Base-by-base conservation (phyloP, 225 moss, liverwort and hornwort genomes). In the Asterella californica region DNA sequence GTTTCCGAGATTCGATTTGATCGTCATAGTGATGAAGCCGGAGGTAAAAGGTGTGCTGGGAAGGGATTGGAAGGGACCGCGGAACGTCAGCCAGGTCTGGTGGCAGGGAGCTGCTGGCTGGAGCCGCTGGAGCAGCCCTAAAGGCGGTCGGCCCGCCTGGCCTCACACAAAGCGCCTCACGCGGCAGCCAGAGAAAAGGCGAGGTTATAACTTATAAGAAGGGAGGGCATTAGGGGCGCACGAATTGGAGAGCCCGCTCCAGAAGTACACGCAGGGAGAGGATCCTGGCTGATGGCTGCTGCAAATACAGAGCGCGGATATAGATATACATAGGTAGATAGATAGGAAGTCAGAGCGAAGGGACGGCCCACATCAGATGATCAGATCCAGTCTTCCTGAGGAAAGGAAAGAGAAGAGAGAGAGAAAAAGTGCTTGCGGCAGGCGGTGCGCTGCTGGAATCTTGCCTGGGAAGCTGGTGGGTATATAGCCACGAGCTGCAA, bases 401-500 rank as follows among this genome's bases (percentile, higher is more conserved):
- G 34, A 42, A 21, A 37, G 36, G 17, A 68, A 19, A 19, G 21
- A 10, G 22, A 70, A 22, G 37, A 5, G 14, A 69, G 37, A 24
- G 47, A 47, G 47, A 47, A 47, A 71, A 71, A 71, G 46, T 48
- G 46, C 37, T 48, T 24, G 37, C 19, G 14, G 19, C 68, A 68
- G 33, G 24, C 45, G 21, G 47, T 29, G 64, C 64, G 27, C n/a
- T 32, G 64, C 74, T 33, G 52, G 74, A 74, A 74, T 74, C 19
- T 52, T 27, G 52, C 74, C 74, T 53, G 5, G 74, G 30, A 74
- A 50, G 30, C 30, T 49, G n/a, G 50, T 48, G 50, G 73, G 27
- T 74, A 74, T 74, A 53, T 53, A 54, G 52, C 33, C 52, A 74
- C 74, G 32, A 53, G 21, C 8, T 21, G 53, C 74, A 74, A 73